A percentile compares a stretch with the other conserved stretches of the same genome.
phyloP scores from a whole-genome alignment of 2,329 filamentous ascomycete genomes.

The Incumbomyces lentus region DNA sequence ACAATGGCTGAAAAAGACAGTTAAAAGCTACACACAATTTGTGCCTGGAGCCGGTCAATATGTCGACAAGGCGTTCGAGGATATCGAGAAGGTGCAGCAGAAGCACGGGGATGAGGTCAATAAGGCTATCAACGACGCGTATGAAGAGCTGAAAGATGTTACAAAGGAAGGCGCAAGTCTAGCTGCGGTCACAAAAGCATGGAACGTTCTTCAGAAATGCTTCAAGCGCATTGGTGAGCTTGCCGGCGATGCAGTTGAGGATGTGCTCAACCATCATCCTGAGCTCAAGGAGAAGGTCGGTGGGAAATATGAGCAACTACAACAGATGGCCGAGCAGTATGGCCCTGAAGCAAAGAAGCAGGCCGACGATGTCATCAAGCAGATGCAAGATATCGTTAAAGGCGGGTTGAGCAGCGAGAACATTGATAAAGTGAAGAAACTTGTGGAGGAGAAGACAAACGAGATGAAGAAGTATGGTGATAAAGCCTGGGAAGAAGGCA shows the following conservation, averaged over 20 bases:
- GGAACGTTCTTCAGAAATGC: slow-evolving; percentile 53
- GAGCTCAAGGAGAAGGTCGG: slow-evolving; percentile 62
- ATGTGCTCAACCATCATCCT: slow-evolving; percentile 65
- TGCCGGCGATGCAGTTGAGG: slow-evolving; percentile 50
- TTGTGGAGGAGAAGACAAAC: slow-evolving; percentile 61
- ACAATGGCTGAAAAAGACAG: slow-evolving; percentile 53
- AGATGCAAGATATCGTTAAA: slow-evolving; percentile 54
- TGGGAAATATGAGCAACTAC: slow-evolving; percentile 56
- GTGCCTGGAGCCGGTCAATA: slow-evolving; percentile 61
- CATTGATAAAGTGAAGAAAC: slow-evolving; percentile 39
- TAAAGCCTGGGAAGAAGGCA: slow-evolving; percentile 59
- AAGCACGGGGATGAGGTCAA: slow-evolving; percentile 63
- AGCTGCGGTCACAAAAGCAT: slow-evolving; percentile 51
- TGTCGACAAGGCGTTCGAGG: slow-evolving; percentile 59
- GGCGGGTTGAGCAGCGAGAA: slow-evolving; percentile 49
- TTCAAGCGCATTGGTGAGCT: slow-evolving; percentile 50
- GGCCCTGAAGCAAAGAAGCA: slow-evolving; percentile 70
- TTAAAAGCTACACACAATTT: slow-evolving; percentile 59
- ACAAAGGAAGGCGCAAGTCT: slow-evolving; percentile 51
- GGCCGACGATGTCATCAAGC: slow-evolving; percentile 59
- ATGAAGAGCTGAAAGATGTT: slow-evolving; percentile 54
- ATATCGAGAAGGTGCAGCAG: slow-evolving; percentile 56
- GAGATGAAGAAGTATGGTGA: slow-evolving; percentile 58
- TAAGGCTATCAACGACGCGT: slow-evolving; percentile 55
- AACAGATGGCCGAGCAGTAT: slow-evolving; percentile 57